Evolutionary conservation across 345 rosid genomes (phyloP), one percentile per base, ranked within the genome.

Genomic region (Kernera saxatilis): DNA sequence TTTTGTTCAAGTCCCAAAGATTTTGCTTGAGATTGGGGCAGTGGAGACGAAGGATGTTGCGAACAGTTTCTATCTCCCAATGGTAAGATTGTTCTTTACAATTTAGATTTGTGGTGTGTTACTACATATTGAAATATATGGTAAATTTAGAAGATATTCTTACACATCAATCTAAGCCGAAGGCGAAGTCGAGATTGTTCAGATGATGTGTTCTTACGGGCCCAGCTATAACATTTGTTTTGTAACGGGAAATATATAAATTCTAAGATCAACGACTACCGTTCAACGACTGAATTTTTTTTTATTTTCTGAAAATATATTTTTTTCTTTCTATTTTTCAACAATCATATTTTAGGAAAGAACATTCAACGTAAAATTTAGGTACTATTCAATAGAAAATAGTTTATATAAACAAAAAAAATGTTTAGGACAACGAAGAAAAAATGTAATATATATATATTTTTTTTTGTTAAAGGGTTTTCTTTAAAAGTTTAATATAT

Each of bases 111-210:
- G 52, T 46, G 51, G 21, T 26, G 30, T 41, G 19, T 35, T 45
- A 72, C 37, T n/a, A 62, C 46, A 12, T 30, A 7, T 9, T 53
- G 46, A 62, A 46, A 23, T 55, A 39, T 57, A 73, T 45, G 41
- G 58, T 18, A 19, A 46, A 19, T 65, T 36, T 46, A 4, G 13
- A 25, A 1, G 27, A 72, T 43, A 18, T 40, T 39, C 43, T 71
- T 70, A 70, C 58, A 70, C 35, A 40, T 70, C 22, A 17, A 43
- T 44, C 21, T 22, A 35, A 30, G 57, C 59, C 59, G 36, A 65
- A 65, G 59, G 70, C 58, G 14, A 36, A 50, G 23, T 65, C 26
- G 52, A 49, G 22, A 21, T 10, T 4, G 32, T 68, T 53, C 30
- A 2, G 43, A 30, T 54, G 22, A 27, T 30, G 9, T 69, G 25